A percentile compares a stretch with the other conserved stretches of the same genome.
Conservation (phyloP, 148 eudicot genomes). For the Vaccinium corymbosum region DNA sequence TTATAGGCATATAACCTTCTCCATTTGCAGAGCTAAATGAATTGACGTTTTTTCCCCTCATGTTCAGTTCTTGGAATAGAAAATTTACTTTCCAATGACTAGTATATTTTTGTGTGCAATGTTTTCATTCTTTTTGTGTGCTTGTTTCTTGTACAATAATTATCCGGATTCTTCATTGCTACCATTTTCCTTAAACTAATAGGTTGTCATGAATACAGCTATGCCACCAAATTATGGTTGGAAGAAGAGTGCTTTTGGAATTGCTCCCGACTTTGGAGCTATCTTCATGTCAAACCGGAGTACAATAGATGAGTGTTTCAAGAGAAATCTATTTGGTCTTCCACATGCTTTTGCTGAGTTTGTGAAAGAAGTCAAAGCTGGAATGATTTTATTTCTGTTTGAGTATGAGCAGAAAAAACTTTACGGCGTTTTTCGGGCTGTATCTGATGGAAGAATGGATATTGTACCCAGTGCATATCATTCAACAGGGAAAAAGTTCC, state of each 20-base stretch:
- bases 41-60: not conserved
- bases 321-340: conserved; percentile 28
- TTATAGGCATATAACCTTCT: not conserved
- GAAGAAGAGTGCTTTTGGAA: not conserved
- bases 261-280: conserved; percentile 24
- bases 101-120: not conserved
- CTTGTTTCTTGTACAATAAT: not conserved
- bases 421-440: conserved; percentile 35
- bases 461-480: conserved; percentile 25
- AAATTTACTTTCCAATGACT: not conserved
- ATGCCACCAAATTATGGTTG: not conserved
- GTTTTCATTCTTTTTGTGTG: not conserved
- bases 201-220: not conserved
- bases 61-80: not conserved
- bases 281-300: conserved; percentile 30
- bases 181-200: not conserved
- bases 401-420: conserved; percentile 25
- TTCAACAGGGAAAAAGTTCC: conserved; percentile 19
- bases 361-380: conserved; percentile 27
- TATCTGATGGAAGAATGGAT: conserved; percentile 26
- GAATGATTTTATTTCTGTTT: conserved; percentile 35
- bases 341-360: conserved; percentile 18
- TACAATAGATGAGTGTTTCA: conserved; percentile 28
- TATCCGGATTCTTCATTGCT: not conserved
- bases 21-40: not conserved